Evolutionary conservation across 2,329 filamentous ascomycete genomes (phyloP), one percentile per base, ranked within the genome.

Genomic region (Thelonectria blattea): DNA sequence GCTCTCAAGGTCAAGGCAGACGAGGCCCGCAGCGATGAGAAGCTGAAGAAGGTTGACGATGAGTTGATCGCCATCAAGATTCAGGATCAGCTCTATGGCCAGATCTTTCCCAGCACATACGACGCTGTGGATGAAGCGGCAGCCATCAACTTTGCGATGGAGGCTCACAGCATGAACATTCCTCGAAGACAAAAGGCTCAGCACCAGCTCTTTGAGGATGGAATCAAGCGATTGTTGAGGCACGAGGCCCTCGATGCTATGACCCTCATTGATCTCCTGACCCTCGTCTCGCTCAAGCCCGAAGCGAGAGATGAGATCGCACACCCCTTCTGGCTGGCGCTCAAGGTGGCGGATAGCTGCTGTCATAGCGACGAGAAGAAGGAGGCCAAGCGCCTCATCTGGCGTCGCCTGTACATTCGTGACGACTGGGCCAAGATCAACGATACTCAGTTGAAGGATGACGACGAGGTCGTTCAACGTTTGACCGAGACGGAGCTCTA

Each of bases 401-500:
- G 95, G 95, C 90, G 95, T 72, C 87, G 95, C 55, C 89, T 92
- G 62, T 91, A 91, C 70, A 84, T 94, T 66, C 87, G 88, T 51
- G 93, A 97, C 73, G 87, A 97, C 72, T 99, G 95, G 95, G 80
- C 84, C 24, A 81, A 80, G 60, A 85, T 96, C 72, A 94, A 95
- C 71, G 87, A 91, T 66, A 94, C 91, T 1, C 86, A 89, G 49
- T 82, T 89, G 60, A 90, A 91, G 72, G 86, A 87, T 58, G 93
- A 96, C 70, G 78, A 80, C 3, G 84, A 91, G 63, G 85, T 92
- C 27, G 80, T 88, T 54, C 81, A 84, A 27, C 80, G 85, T 17
- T 76, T 96, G 24, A 79, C 80, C 32, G 78, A 83, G 58, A 96
- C 92, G 4, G 82, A 88, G 27, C 80, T 92, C 5, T 93, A 88